Evolutionary conservation across 495 filamentous ascomycete genomes (phyloP).

Genomic region (Neurospora sp.): DNA sequence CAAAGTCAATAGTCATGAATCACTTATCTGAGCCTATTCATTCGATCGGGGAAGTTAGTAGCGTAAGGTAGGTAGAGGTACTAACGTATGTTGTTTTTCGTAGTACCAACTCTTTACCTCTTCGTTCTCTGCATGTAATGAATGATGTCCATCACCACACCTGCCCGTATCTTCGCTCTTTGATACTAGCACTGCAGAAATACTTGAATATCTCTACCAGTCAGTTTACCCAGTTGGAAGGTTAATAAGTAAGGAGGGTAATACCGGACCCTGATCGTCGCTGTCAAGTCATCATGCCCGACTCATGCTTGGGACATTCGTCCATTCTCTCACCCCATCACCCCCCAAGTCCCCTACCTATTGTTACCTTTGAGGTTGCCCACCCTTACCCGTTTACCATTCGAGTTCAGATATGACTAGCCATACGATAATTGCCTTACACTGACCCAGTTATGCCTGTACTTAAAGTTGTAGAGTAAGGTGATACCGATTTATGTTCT

Average conservation of each 20-base stretch:
- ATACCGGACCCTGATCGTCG: background rate
- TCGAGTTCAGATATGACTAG: too few relatives aligned
- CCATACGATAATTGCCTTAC: too few relatives aligned
- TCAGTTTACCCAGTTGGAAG: background rate
- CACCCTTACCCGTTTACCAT: too few relatives aligned
- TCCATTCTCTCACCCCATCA: background rate
- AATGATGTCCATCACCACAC: background rate
- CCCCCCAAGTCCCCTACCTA: background rate
- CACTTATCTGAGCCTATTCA: too few relatives aligned
- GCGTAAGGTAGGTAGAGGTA: too few relatives aligned
- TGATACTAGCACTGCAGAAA: background rate
- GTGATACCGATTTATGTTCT: too few relatives aligned
- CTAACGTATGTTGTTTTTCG: background rate
- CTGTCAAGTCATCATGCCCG: background rate
- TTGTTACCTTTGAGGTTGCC: too few relatives aligned
- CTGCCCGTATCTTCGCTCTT: too few relatives aligned
- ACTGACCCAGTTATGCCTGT: too few relatives aligned
- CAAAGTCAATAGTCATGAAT: too few relatives aligned
- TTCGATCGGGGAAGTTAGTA: accelerated
- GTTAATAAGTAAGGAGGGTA: background rate
- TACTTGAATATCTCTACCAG: background rate
- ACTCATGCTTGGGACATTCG: background rate
- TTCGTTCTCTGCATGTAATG: background rate
- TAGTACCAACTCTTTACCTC: background rate
- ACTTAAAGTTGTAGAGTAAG: too few relatives aligned